A percentile compares a stretch with the other conserved stretches of the same genome.
phyloP scores from a whole-genome alignment of 352 stramenopile species.

The Phytopythium oedochilum region DNA sequence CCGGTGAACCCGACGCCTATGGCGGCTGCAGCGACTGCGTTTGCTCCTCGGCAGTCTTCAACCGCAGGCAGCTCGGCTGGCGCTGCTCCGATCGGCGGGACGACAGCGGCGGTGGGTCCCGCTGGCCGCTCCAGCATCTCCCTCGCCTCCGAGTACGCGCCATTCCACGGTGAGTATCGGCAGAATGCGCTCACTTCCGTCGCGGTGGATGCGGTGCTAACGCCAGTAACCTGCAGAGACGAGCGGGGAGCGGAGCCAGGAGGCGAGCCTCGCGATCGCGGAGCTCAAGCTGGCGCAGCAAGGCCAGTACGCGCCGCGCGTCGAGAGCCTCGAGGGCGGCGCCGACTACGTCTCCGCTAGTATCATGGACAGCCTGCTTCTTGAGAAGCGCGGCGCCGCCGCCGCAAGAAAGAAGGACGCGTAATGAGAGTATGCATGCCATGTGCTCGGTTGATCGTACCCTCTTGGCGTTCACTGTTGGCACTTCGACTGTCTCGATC shows the following conservation, averaged over 20 bases:
- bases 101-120: neutral
- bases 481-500: too few species aligned
- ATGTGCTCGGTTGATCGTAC: too few species aligned
- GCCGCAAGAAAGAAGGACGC: neutral
- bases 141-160: conserved; percentile 27
- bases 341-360: conserved; percentile 79
- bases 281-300: conserved; percentile 57
- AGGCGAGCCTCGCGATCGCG: conserved; percentile 54
- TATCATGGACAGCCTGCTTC: conserved; percentile 72
- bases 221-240: conserved; percentile 2
- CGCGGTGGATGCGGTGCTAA: neutral
- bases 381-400: conserved; percentile 24
- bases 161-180: conserved; percentile 11
- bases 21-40: neutral
- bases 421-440: neutral
- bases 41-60: neutral
- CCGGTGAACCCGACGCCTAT: conserved; percentile 7
- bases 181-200: neutral
- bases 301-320: conserved; percentile 38
- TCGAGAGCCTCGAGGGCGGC: conserved; percentile 69
- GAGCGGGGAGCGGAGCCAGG: conserved; percentile 15
- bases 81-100: neutral
- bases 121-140: conserved; percentile 33
- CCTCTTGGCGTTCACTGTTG: too few species aligned
- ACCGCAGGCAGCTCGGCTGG: neutral